A percentile compares a stretch with the other conserved stretches of the same genome.
These are phyloP conservation scores for Chlamydomonas applanata DNA, from an alignment of 139 green algal species.

Conservation along the genomic window DNA sequence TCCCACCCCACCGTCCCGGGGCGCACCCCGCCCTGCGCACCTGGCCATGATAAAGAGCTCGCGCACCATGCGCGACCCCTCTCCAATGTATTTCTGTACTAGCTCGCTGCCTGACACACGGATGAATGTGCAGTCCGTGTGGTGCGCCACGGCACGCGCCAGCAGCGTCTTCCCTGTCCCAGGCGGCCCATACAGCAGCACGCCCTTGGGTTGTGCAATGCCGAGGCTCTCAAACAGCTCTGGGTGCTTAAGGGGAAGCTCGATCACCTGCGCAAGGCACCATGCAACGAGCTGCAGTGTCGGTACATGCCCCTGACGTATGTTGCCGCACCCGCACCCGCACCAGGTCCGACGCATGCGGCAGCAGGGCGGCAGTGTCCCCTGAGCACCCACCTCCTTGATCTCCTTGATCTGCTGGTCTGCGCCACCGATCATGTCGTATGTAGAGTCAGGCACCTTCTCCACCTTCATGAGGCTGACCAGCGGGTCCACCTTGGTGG, in stretches of 20 bases:
- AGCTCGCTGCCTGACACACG: slow-evolving; percentile 94
- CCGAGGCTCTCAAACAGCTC: slow-evolving; percentile 98
- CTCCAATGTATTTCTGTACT: slow-evolving; percentile 99
- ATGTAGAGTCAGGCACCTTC: slow-evolving; percentile 99
- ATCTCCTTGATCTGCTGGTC: slow-evolving; percentile 99
- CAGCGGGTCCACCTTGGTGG: slow-evolving; percentile 84
- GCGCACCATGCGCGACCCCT: slow-evolving; percentile 97
- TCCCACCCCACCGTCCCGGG: not conserved
- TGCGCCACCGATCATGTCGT: slow-evolving; percentile 99
- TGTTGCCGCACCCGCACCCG: not conserved
- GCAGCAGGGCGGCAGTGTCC: too few relatives aligned
- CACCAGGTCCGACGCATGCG: too few relatives aligned
- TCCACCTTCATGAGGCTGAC: slow-evolving; percentile 97
- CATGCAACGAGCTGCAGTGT: too few relatives aligned
- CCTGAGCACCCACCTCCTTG: slow-evolving; percentile 83
- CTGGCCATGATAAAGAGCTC: slow-evolving; percentile 99
- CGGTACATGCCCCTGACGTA: not conserved
- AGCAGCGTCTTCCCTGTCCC: slow-evolving; percentile 85
- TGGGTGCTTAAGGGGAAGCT: slow-evolving; percentile 99
- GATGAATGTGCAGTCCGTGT: slow-evolving; percentile 99
- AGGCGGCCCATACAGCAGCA: slow-evolving; percentile 93
- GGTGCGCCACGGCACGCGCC: slow-evolving; percentile 94
- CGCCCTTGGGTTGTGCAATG: slow-evolving; percentile 97
- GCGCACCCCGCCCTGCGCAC: slow-evolving; percentile 34
- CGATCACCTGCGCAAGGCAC: slow-evolving; percentile 79